Percentiles rank a stretch among this genome's conserved stretches.
Evolutionary conservation across 2,329 filamentous ascomycete species (phyloP).

Genomic region (Cladosporium sp.): DNA sequence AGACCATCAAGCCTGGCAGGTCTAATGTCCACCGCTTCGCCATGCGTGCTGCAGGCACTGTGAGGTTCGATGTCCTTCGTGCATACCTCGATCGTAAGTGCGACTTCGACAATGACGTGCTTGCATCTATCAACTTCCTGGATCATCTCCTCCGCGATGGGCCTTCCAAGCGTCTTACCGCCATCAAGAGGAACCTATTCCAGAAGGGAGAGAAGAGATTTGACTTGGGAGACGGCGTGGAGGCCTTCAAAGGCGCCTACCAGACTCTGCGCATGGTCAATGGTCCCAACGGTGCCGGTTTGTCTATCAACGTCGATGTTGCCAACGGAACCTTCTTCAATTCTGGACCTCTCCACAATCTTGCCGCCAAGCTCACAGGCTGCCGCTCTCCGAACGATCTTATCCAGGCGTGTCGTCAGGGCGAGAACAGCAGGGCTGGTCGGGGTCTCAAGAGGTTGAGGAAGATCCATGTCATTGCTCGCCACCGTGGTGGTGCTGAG

Average conservation of each 20-base stretch:
- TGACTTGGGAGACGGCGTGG: slow-evolving; percentile 64
- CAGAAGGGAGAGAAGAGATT: slow-evolving; percentile 50
- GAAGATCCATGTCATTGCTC: slow-evolving; percentile 43
- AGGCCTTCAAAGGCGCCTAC: slow-evolving; percentile 87
- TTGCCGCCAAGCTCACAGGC: slow-evolving; percentile 36
- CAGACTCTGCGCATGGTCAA: slow-evolving; percentile 77
- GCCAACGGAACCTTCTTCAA: slow-evolving; percentile 90
- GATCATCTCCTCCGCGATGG: slow-evolving; percentile 83
- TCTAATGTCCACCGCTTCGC: slow-evolving; percentile 60
- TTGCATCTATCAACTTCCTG: slow-evolving; percentile 84
- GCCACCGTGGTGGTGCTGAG: slow-evolving; percentile 39
- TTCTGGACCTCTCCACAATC: slow-evolving; percentile 38
- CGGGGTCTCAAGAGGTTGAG: slow-evolving; percentile 44
- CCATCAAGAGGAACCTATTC: slow-evolving; percentile 85
- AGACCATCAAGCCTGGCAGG: slow-evolving; percentile 36
- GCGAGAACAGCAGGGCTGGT: slow-evolving; percentile 26
- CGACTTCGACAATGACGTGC: slow-evolving; percentile 57
- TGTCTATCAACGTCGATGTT: slow-evolving; percentile 77
- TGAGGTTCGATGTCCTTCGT: slow-evolving; percentile 67
- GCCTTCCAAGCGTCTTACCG: slow-evolving; percentile 66
- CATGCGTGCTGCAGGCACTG: slow-evolving; percentile 64
- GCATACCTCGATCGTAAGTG: slow-evolving; percentile 64
- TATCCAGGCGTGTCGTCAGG: slow-evolving; percentile 22
- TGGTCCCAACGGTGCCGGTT: slow-evolving; percentile 57
- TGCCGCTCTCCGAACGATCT: slow-evolving; percentile 32